Base-by-base conservation (phyloP, 768 basidiomycete genomes). In the Lactarius indigo region DNA sequence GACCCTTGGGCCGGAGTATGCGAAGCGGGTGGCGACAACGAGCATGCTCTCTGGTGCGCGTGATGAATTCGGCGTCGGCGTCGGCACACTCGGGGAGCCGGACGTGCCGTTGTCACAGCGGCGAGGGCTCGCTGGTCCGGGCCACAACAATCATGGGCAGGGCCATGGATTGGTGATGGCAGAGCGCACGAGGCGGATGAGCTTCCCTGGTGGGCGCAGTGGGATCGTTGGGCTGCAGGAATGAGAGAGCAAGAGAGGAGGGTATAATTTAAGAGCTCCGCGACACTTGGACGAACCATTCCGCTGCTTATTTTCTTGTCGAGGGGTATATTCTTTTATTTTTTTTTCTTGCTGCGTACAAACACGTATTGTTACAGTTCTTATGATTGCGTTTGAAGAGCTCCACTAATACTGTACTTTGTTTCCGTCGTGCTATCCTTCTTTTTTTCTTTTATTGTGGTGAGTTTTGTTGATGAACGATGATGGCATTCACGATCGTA, bases 1-100 rank as follows among this genome's bases (percentile, higher is more conserved):
- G 77, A 88, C 88, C 12, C 76, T 92, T n/a, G 89, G 81, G 1
- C 87, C 88, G 2, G 77, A 77, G 41, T 80, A 80, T 68, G 69
- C 82, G 57, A 91, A 92, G 74, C 77, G 86, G 23, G 17, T 65
- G 5, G 68, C 68, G 52, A 66, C 63, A 10, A 37, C 35, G 23
- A 59, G 15, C 31, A 55, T 47, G 50, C 41, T 62, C 6, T 50
- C 58, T 28, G 55, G 41, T 6, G 23, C 57, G 23, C 59, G 58
- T 5, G 69, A 64, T n/a, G 68, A 61, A 31, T 63, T 64, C 28
- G 50, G 12, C 26, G 42, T 62, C 5, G 31, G 61, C 18, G 18
- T 35, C 23, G n/a, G n/a, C 7, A 17, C 10, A 5, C 60, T 31
- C 9, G 23, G 50, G 13, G 61, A 52, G n/a, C 61, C 26, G 12